Evolutionary conservation across 331 rosid species (phyloP).

Genomic region (Rosa hybrid): DNA sequence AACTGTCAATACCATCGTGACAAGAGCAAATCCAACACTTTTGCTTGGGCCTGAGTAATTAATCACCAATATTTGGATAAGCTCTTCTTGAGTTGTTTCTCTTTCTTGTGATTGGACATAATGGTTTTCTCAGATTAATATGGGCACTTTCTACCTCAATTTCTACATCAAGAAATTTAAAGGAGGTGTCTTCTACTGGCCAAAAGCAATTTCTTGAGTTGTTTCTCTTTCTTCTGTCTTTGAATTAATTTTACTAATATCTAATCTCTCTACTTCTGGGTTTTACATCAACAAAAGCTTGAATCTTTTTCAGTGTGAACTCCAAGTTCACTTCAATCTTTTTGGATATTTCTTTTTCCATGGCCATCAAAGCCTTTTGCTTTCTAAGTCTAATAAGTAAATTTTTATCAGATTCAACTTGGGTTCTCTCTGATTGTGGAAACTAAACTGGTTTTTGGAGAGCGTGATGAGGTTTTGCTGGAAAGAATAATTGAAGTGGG

Average conservation of each 20-base stretch:
- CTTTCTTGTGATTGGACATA: no score
- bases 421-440: conserved; percentile 22
- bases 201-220: not conserved
- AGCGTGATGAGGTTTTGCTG: conserved; percentile 22
- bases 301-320: conserved; percentile 13
- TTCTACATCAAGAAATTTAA: conserved; percentile 25
- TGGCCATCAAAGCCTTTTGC: not conserved
- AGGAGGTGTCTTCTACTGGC: not conserved
- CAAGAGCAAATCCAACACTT: no score
- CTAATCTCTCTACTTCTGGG: conserved; percentile 23
- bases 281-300: conserved; percentile 11
- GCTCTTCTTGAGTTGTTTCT: no score
- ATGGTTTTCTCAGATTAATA: not conserved
- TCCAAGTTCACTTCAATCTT: conserved; percentile 5
- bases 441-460: conserved; percentile 20
- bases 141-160: conserved; percentile 19
- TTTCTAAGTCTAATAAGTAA: conserved; percentile 1
- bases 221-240: conserved; percentile 1
- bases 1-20: no score
- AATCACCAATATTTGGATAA: no score
- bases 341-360: no score
- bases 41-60: no score
- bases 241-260: not conserved
- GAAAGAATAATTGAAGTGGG: conserved; percentile 21
- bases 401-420: conserved; percentile 27